Conservation (phyloP, 179 eudicot species). For the Nepenthes alata region DNA sequence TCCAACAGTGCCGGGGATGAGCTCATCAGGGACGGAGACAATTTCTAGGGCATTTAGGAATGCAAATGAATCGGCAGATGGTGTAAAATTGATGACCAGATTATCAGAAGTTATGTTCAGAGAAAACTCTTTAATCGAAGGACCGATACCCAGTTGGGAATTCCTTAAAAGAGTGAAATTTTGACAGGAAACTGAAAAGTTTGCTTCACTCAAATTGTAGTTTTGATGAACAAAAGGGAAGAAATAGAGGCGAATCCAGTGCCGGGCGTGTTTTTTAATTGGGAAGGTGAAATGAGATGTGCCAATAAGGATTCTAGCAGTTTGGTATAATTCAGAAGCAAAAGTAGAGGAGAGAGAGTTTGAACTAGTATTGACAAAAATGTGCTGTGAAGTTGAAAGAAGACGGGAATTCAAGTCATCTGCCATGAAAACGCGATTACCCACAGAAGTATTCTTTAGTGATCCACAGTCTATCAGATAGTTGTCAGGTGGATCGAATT, state of each 20-base stretch:
- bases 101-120: slow-evolving; percentile 16
- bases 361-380: slow-evolving; percentile 12
- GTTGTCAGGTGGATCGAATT: slow-evolving; percentile 17
- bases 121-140: slow-evolving; percentile 16
- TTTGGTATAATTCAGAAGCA: slow-evolving; percentile 11
- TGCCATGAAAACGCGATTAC: slow-evolving; percentile 11
- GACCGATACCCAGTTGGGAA: slow-evolving; percentile 8
- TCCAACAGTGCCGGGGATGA: slow-evolving; percentile 15
- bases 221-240: slow-evolving; percentile 22
- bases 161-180: slow-evolving; percentile 15
- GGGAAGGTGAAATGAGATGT: slow-evolving; percentile 17
- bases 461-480: slow-evolving; percentile 21
- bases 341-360: slow-evolving; percentile 8
- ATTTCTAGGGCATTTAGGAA: slow-evolving; percentile 20
- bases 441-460: slow-evolving; percentile 10
- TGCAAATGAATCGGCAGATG: slow-evolving; percentile 15
- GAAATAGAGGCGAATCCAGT: slow-evolving; percentile 24
- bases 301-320: slow-evolving; percentile 9
- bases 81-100: slow-evolving; percentile 13
- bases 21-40: slow-evolving; percentile 19
- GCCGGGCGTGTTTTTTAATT: slow-evolving; percentile 15
- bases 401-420: slow-evolving; percentile 11
- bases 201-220: slow-evolving; percentile 19
- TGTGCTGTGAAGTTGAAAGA: slow-evolving; percentile 23
- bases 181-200: slow-evolving; percentile 16